phyloP scores from a whole-genome alignment of 2,329 filamentous ascomycete species.

The Venturia carpophila region DNA sequence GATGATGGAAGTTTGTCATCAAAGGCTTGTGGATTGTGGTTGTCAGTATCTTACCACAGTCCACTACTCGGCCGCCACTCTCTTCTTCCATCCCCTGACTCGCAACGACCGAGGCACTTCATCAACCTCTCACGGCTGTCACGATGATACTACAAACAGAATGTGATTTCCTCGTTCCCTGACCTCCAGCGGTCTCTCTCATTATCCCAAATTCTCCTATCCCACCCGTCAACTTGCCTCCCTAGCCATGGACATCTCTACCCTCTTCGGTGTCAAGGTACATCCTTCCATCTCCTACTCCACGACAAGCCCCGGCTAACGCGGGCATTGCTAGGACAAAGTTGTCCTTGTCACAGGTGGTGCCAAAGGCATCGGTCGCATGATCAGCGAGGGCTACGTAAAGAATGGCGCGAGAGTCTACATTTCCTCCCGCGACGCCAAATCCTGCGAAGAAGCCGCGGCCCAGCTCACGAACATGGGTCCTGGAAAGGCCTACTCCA shows the following conservation, averaged over 20 bases:
- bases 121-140: slow-evolving; percentile 5
- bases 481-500: slow-evolving; percentile 50
- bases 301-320: neutral
- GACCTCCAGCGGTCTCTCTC: neutral
- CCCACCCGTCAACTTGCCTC: neutral
- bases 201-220: neutral
- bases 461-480: slow-evolving; percentile 50
- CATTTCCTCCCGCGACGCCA: slow-evolving; percentile 59
- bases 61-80: neutral
- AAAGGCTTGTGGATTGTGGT: neutral
- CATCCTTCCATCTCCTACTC: neutral
- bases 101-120: neutral
- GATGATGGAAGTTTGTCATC: neutral
- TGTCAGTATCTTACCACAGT: too few relatives aligned
- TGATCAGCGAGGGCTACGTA: slow-evolving; percentile 61
- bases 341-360: slow-evolving; percentile 41
- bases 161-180: neutral
- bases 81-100: neutral
- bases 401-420: slow-evolving; percentile 59
- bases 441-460: slow-evolving; percentile 50
- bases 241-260: slow-evolving; percentile 12
- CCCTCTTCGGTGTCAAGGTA: slow-evolving; percentile 18
- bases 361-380: slow-evolving; percentile 55
- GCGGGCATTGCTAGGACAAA: slow-evolving; percentile 29
- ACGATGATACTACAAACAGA: neutral